Evolutionary conservation across 1,284 basidiomycete species (phyloP), one percentile per base, ranked within the genome.

Genomic region (Cutaneotrichosporon cyanovorans): DNA sequence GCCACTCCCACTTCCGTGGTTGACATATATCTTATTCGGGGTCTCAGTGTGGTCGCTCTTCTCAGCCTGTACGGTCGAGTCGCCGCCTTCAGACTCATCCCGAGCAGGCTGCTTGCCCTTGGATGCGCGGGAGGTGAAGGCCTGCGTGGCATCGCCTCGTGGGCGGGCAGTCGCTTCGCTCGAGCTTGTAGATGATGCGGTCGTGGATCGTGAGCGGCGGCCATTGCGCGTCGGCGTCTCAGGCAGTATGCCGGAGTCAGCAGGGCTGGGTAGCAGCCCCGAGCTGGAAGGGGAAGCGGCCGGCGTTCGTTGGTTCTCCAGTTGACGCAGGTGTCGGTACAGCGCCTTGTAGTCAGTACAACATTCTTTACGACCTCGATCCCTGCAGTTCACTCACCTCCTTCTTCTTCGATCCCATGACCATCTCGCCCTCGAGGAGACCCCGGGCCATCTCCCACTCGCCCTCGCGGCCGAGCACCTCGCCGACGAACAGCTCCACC

Each of bases 391-490:
- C 32, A 20, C 62, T 50, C 45, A 66, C 66, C 56, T 69, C 67
- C 55, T 69, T 69, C 39, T 64, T 59, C 55, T 66, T 68, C 6
- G 60, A 61, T 15, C 57, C 51, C 60, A 69, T 57, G 14, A 69
- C 53, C 33, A 48, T 53, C 21, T 69, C 67, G 21, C 65, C 63
- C 35, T 68, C 66, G 39, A 69, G 48, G 19, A 69, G 58, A 4
- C 59, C 63, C 22, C 63, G 51, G 1, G 66, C 67, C 67, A 69
- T 69, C 50, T 68, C 67, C 57, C 57, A 69, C 47, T 69, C 67
- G 16, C 62, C 65, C 51, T 68, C 66, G 36, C 61, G 54, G 10
- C 50, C 56, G 36, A 69, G 48, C 0, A 69, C 59, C 53, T 69
- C 67, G 36, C 66, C 65, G 14, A 66, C 62, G 42, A 68, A 69